phyloP scores from a whole-genome alignment of 768 basidiomycete genomes.

The Plicaturopsis crispa region DNA sequence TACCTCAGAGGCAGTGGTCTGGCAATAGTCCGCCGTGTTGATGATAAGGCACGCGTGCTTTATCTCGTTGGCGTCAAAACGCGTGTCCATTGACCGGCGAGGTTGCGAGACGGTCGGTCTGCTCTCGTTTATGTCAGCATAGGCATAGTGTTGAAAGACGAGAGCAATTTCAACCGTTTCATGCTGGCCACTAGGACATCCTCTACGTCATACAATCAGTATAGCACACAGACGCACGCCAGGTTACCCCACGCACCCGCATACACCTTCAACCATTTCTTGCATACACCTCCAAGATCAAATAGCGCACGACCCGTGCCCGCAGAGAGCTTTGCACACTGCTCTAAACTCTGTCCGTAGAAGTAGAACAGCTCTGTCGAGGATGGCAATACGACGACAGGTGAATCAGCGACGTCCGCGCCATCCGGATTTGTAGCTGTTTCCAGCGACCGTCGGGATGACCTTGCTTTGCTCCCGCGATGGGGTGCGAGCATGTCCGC shows the following conservation, averaged over 20 bases:
- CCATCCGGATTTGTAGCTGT: constrained; percentile 30
- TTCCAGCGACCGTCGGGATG: constrained; percentile 58
- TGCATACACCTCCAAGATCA: constrained; percentile 75
- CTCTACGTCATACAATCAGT: constrained; percentile 39
- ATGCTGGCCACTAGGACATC: constrained; percentile 73
- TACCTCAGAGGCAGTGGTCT: constrained; percentile 84
- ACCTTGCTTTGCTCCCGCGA: constrained; percentile 40
- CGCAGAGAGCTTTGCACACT: constrained; percentile 86
- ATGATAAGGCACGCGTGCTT: constrained; percentile 83
- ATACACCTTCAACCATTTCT: constrained; percentile 92
- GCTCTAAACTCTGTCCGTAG: constrained; percentile 91
- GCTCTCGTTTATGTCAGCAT: neutral
- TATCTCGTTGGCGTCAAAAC: constrained; percentile 69
- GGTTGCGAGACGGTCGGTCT: constrained; percentile 15
- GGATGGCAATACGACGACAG: constrained; percentile 75
- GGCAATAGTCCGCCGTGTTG: constrained; percentile 98
- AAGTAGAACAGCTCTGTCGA: constrained; percentile 98
- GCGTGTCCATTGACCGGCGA: constrained; percentile 72
- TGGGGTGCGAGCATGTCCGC: constrained; percentile 87
- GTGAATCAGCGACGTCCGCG: constrained; percentile 36
- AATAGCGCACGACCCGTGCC: constrained; percentile 78
- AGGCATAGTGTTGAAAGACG: constrained; percentile 2
- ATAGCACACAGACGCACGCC: constrained; percentile 3
- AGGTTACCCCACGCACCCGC: constrained; percentile 53
- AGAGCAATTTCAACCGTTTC: constrained; percentile 46